Evolutionary conservation across 225 moss, liverwort and hornwort genomes (phyloP), one percentile per base, ranked within the genome.

Genomic region (Physcomitrium patens): DNA sequence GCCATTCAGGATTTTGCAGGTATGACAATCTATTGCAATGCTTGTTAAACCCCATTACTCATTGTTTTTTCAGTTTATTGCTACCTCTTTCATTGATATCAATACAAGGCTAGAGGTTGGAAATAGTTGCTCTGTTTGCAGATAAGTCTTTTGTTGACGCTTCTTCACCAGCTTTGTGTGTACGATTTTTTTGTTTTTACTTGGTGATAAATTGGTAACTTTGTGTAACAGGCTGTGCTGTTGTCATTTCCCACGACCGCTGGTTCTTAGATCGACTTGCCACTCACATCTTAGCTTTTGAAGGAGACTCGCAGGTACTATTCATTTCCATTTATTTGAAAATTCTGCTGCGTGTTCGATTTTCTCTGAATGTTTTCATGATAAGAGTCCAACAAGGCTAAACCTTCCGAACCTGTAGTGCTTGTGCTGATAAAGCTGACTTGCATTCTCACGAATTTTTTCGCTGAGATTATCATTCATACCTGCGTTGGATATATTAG

Each of bases 181-280:
- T 0, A 5, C 19, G 52, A 41, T 28, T 43, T 68, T 22, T 45
- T 72, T 62, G 22, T 46, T 50, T 14, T 54, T 53, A 27, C 1
- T 7, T 17, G 69, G 64, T 65, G 14, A 31, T 83, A 42, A 79
- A 67, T 71, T 80, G 60, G 53, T 60, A 22, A 19, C 50, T 27
- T 69, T 73, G 53, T 77, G 45, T 42, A 78, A 12, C 76, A 96
- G 93, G 97, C 43, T 97, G 92, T 79, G 94, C 94, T 63, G 96
- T 94, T 44, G 91, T 97, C 51, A 97, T 94, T 42, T 97, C 96
- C 52, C 96, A 97, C 72, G 96, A 97, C 83, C 91, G 96, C 56
- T 97, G 96, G 96, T 97, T 97, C 66, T 80, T 97, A 53, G 96
- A 97, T 73, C 94, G 96, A 68, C 91, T 97, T 43, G 92, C 94